Percentiles rank a stretch among this genome's conserved stretches.
These are phyloP conservation scores for Yarrowia sp. DNA, from an alignment of 805 yeast genomes.

Conservation along the genomic window DNA sequence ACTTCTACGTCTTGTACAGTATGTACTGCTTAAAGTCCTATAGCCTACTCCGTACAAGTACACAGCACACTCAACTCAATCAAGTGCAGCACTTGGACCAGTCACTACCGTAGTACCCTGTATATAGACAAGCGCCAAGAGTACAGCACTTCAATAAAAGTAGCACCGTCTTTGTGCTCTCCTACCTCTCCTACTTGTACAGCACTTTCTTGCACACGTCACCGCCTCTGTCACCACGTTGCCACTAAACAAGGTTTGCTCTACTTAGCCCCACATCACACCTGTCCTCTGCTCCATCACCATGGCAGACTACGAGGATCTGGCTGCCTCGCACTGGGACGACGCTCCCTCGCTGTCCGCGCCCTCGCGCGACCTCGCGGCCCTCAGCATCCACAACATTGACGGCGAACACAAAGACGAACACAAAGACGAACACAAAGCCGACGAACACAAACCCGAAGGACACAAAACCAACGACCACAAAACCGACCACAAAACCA, in stretches of 20 bases:
- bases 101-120: too few relatives aligned
- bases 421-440: not conserved
- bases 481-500: not conserved
- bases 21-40: too few relatives aligned
- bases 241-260: not conserved
- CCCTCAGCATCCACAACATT: conserved; percentile 13
- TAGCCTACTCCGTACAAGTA: too few relatives aligned
- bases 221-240: too few relatives aligned
- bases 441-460: not conserved
- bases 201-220: too few relatives aligned
- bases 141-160: too few relatives aligned
- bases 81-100: too few relatives aligned
- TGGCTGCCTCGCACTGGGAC: conserved; percentile 28
- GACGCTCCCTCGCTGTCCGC: conserved; percentile 28
- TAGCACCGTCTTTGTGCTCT: too few relatives aligned
- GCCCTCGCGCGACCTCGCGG: conserved; percentile 4
- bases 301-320: conserved; percentile 26
- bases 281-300: not conserved
- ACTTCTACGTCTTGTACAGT: too few relatives aligned
- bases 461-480: not conserved
- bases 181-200: too few relatives aligned
- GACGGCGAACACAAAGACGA: conserved; percentile 15
- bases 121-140: too few relatives aligned
- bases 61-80: too few relatives aligned
- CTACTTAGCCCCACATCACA: not conserved